Evolutionary conservation across 768 basidiomycete species (phyloP).

Genomic region (Phylloporus sp.): DNA sequence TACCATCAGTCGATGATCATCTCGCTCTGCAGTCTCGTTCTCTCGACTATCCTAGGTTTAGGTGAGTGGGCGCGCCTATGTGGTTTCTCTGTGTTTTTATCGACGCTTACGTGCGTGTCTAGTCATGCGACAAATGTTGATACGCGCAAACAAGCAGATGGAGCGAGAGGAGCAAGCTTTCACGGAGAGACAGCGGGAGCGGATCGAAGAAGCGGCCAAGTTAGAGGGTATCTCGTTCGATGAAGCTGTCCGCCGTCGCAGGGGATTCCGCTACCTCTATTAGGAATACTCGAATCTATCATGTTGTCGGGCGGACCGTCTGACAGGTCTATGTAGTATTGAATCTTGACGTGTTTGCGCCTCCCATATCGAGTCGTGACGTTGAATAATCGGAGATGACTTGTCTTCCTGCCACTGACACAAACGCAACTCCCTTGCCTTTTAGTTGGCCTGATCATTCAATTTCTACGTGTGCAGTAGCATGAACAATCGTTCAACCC

Average conservation of each 20-base stretch:
- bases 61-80: conserved; percentile 21
- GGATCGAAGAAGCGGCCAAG: conserved; percentile 53
- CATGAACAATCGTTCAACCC: conserved; percentile 9
- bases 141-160: conserved; percentile 46
- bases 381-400: too few species aligned
- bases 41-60: conserved; percentile 31
- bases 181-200: conserved; percentile 40
- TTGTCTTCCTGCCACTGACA: too few species aligned
- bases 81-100: neutral
- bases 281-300: too few species aligned
- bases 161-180: conserved; percentile 43
- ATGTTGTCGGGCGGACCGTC: too few species aligned
- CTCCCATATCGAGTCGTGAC: too few species aligned
- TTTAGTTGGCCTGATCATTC: too few species aligned
- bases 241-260: conserved; percentile 51
- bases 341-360: too few species aligned
- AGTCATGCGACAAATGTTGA: conserved; percentile 45
- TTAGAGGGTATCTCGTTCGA: conserved; percentile 57
- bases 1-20: conserved; percentile 64
- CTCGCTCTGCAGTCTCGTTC: conserved; percentile 28
- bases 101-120: neutral
- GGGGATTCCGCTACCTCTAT: conserved; percentile 54
- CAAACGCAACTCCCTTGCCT: too few species aligned
- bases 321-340: too few species aligned
- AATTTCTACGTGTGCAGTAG: too few species aligned